A percentile compares a stretch with the other conserved stretches of the same genome.
These are phyloP conservation scores for Sugiyamaella sp. DNA, from an alignment of 1,139 yeast species.

Conservation along the genomic window DNA sequence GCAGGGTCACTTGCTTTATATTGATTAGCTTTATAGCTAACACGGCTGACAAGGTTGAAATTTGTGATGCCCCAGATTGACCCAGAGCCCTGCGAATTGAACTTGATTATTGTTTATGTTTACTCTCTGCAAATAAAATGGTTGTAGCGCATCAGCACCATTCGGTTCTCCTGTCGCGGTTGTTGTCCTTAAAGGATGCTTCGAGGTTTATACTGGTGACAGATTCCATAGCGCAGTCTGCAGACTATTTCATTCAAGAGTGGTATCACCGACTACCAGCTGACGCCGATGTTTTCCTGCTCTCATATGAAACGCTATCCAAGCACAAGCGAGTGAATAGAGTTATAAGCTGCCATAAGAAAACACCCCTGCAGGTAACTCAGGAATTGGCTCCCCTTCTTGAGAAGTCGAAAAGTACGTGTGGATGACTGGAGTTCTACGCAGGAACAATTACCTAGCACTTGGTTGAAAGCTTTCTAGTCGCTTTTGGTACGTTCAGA, in stretches of 20 bases:
- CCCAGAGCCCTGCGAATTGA: too few relatives aligned
- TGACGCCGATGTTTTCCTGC: constrained; percentile 23
- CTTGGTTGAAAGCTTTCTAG: too few relatives aligned
- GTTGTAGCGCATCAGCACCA: constrained; percentile 37
- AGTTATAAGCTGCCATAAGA: constrained; percentile 53
- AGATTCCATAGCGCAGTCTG: constrained; percentile 74
- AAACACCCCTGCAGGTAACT: constrained; percentile 33
- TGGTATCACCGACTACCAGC: constrained; percentile 49
- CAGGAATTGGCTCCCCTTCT: constrained; percentile 22
- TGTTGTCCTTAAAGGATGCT: constrained; percentile 67
- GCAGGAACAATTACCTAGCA: too few relatives aligned
- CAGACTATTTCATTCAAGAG: constrained; percentile 59
- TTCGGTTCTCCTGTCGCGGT: constrained; percentile 47
- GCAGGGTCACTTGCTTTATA: constrained; percentile 9
- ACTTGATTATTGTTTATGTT: too few relatives aligned
- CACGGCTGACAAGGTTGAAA: background rate
- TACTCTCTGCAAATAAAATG: too few relatives aligned
- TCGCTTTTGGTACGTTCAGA: too few relatives aligned
- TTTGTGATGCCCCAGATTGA: background rate
- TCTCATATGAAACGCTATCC: constrained; percentile 31
- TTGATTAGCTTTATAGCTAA: background rate
- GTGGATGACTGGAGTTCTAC: too few relatives aligned
- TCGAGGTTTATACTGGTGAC: constrained; percentile 71
- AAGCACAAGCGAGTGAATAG: constrained; percentile 54
- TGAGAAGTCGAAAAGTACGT: constrained; percentile 27